Percentiles rank a stretch among this genome's conserved stretches.
Evolutionary conservation across 176 grass and related monocot genomes (phyloP).

Genomic region (Aegilops tauschii): DNA sequence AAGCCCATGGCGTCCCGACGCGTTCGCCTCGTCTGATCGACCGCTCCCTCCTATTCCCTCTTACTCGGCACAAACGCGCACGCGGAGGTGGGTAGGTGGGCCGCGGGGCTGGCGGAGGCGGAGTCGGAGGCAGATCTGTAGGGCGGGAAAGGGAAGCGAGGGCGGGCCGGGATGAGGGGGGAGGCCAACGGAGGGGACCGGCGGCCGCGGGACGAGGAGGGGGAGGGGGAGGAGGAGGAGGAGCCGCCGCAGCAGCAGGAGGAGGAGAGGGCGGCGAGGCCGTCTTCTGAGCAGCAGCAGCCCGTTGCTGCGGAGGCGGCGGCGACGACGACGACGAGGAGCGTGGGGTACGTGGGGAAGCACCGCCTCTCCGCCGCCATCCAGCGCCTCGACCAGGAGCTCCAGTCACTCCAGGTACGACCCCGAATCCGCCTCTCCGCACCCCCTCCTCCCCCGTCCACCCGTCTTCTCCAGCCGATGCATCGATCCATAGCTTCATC

Average conservation of each 20-base stretch:
- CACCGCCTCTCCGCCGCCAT: slow-evolving; percentile 83
- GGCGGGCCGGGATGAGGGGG: slow-evolving; percentile 32
- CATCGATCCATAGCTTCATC: neutral
- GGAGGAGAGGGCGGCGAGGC: neutral
- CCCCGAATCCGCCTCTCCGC: neutral
- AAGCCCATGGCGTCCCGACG: neutral
- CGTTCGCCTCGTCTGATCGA: neutral
- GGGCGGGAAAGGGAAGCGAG: neutral
- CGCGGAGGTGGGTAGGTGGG: neutral
- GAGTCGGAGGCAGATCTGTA: slow-evolving; percentile 24
- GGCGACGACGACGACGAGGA: slow-evolving; percentile 16
- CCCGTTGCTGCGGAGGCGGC: neutral
- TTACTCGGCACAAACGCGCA: neutral
- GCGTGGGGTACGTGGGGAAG: slow-evolving; percentile 66
- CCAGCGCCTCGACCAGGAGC: slow-evolving; percentile 77
- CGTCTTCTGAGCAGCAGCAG: slow-evolving; percentile 39
- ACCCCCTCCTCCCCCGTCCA: neutral
- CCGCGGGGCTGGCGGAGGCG: neutral
- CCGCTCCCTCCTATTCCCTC: neutral
- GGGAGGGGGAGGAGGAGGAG: neutral
- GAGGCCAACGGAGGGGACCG: slow-evolving; percentile 38
- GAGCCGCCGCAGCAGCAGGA: neutral
- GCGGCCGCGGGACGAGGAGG: slow-evolving; percentile 7
- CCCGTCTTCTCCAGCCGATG: neutral
- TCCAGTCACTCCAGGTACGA: slow-evolving; percentile 69